Evolutionary conservation across 2,329 filamentous ascomycete genomes (phyloP).

Genomic region (Colletotrichum sp.): DNA sequence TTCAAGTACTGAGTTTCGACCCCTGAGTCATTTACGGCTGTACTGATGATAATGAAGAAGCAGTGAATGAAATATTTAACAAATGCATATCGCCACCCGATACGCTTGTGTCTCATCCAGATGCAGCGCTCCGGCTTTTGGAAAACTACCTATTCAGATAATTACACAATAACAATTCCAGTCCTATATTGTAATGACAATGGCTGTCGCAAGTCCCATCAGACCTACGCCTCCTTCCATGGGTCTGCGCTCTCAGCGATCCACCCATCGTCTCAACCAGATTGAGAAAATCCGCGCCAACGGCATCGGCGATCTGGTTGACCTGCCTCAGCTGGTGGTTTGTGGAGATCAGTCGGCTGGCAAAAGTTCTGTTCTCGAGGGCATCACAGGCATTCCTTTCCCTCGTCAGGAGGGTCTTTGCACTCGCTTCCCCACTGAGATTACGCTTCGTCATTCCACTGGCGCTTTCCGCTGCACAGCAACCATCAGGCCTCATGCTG

Average conservation of each 20-base stretch:
- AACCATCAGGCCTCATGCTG: conserved; percentile 1
- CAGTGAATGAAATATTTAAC: not conserved
- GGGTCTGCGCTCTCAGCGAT: not conserved
- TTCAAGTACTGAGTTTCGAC: not conserved
- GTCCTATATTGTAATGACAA: not conserved
- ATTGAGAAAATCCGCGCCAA: conserved; percentile 39
- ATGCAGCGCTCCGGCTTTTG: not conserved
- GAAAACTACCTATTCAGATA: not conserved
- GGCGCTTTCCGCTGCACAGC: not conserved
- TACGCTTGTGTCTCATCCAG: too few relatives aligned
- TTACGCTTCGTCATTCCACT: conserved; percentile 46
- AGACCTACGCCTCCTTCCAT: not conserved
- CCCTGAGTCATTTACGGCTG: not conserved
- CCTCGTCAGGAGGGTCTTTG: conserved; percentile 57
- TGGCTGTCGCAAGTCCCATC: not conserved
- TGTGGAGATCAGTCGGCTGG: conserved; percentile 60
- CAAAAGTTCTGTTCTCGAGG: conserved; percentile 64
- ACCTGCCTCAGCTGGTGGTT: conserved; percentile 56
- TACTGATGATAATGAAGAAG: not conserved
- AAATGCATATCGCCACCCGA: not conserved
- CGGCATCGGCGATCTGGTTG: conserved; percentile 38
- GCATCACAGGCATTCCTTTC: conserved; percentile 60
- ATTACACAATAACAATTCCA: not conserved
- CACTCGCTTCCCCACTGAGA: conserved; percentile 61
- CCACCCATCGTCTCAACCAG: conserved; percentile 34